These are phyloP conservation scores for Mitragyna speciosa DNA, from an alignment of 257 asterid genomes.

Conservation along the genomic window DNA sequence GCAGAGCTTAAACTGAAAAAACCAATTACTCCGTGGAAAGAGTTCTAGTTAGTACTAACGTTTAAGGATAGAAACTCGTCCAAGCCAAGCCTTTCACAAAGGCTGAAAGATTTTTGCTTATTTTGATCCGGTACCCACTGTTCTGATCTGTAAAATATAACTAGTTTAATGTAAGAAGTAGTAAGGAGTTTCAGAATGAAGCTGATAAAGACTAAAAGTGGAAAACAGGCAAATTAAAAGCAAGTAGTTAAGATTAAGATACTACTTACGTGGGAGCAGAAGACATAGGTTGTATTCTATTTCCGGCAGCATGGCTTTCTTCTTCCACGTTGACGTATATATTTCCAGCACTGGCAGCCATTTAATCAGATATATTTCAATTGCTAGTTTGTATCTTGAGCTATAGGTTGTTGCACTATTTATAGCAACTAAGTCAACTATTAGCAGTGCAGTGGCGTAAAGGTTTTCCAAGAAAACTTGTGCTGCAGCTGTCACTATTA, in stretches of 20 bases:
- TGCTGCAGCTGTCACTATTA: neutral
- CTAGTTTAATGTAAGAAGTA: neutral
- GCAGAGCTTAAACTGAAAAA: too few relatives aligned
- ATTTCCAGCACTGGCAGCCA: slow-evolving; percentile 38
- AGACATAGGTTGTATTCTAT: slow-evolving; percentile 40
- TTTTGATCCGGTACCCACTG: slow-evolving; percentile 27
- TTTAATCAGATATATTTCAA: neutral
- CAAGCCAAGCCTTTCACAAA: slow-evolving; percentile 50
- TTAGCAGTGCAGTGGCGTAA: neutral
- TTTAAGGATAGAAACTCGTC: slow-evolving; percentile 48
- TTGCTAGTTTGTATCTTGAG: neutral
- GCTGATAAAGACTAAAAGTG: neutral
- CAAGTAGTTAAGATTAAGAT: neutral
- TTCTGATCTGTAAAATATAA: slow-evolving; percentile 29
- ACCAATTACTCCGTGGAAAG: neutral
- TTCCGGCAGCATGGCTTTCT: slow-evolving; percentile 40
- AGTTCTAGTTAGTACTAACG: slow-evolving; percentile 28
- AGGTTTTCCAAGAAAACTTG: neutral
- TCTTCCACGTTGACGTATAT: slow-evolving; percentile 36
- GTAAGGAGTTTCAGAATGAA: neutral
- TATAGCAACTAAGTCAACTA: slow-evolving; percentile 4
- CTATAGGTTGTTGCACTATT: neutral
- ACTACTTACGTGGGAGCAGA: slow-evolving; percentile 43
- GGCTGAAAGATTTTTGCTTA: slow-evolving; percentile 24
- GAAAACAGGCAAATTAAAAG: neutral